Evolutionary conservation across 75 land plant species (phyloP).

Genomic region (Pinus albicaulis): DNA sequence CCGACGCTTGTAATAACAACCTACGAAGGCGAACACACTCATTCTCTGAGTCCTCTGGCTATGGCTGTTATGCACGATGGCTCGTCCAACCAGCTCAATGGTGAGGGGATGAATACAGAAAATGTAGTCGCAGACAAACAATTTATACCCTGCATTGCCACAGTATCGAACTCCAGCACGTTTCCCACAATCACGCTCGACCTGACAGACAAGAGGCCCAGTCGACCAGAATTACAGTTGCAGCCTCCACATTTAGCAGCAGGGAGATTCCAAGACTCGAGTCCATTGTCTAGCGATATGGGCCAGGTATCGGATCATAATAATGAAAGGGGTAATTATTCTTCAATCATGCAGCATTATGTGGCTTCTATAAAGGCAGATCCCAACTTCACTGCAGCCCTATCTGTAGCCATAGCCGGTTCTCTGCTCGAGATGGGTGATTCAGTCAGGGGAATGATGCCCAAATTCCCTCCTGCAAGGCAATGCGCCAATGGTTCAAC

Average conservation of each 20-base stretch:
- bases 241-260: background rate
- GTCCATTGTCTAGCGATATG: background rate
- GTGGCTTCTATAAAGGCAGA: background rate
- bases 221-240: background rate
- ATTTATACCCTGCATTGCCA: background rate
- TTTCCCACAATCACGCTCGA: slow-evolving; percentile 5
- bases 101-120: background rate
- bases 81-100: background rate
- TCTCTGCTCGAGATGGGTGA: background rate
- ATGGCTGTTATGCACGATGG: background rate
- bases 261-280: background rate
- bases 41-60: background rate
- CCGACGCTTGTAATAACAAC: background rate
- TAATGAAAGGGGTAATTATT: no score
- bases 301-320: no score
- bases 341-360: background rate
- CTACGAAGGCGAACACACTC: slow-evolving; percentile 1
- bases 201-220: background rate
- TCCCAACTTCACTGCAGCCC: background rate
- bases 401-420: background rate
- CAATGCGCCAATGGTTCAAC: background rate
- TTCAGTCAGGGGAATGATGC: background rate
- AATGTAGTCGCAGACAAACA: background rate
- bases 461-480: background rate
- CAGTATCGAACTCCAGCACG: background rate